Conservation (phyloP, 192 early-diverging fungal genomes). For the Backusella sp. region DNA sequence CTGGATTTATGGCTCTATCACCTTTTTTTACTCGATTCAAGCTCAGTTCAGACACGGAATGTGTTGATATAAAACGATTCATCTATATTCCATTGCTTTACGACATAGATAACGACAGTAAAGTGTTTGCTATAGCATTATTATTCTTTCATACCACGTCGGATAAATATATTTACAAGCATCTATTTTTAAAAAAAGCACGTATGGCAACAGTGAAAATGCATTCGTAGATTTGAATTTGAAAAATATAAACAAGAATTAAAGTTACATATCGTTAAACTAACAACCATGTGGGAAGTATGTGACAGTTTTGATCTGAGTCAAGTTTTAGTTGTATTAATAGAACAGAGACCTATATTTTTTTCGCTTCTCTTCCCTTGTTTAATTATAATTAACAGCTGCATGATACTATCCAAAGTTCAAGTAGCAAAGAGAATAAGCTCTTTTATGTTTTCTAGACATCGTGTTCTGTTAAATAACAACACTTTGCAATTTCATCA, state of each 20-base stretch:
- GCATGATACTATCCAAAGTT: background rate
- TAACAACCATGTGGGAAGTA: background rate
- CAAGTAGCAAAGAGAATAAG: background rate
- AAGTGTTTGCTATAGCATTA: too few relatives aligned
- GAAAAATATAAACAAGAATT: background rate
- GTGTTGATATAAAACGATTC: too few relatives aligned
- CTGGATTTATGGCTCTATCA: too few relatives aligned
- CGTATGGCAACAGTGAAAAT: background rate
- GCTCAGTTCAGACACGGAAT: too few relatives aligned
- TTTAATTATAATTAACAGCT: background rate
- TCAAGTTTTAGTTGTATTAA: background rate
- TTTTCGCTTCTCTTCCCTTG: background rate
- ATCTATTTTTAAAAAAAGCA: background rate
- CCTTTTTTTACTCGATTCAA: too few relatives aligned
- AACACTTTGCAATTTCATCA: background rate
- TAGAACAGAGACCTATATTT: background rate
- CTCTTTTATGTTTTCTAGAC: background rate
- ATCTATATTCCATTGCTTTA: too few relatives aligned
- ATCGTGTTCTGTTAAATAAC: background rate
- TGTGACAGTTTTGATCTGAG: background rate
- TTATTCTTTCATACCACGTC: too few relatives aligned
- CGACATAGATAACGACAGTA: too few relatives aligned
- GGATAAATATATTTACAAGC: too few relatives aligned
- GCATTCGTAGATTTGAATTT: background rate
- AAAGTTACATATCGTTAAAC: background rate